These are phyloP conservation scores for Phlyctochytrium planicorne DNA, from an alignment of 192 early-diverging fungal species.

Conservation along the genomic window DNA sequence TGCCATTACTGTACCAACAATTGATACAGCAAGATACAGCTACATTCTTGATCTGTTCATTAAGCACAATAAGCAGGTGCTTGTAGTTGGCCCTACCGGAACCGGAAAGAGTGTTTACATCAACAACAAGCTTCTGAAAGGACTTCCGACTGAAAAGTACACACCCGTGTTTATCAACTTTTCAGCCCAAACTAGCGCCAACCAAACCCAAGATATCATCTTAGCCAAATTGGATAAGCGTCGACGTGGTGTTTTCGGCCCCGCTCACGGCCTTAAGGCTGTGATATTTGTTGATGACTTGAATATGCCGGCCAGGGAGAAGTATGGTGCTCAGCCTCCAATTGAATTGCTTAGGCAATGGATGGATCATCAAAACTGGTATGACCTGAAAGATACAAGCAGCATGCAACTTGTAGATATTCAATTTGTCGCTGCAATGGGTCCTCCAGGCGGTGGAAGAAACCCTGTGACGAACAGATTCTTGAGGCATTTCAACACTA, in stretches of 20 bases:
- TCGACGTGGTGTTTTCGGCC: constrained; percentile 55
- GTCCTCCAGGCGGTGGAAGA: constrained; percentile 58
- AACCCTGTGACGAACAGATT: constrained; percentile 57
- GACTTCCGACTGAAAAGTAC: constrained; percentile 48
- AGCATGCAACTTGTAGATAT: constrained; percentile 59
- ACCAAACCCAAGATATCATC: constrained; percentile 62
- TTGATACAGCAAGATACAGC: constrained; percentile 55
- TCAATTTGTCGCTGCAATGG: constrained; percentile 60
- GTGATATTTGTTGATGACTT: constrained; percentile 66
- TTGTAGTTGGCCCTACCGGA: constrained; percentile 59
- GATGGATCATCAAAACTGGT: constrained; percentile 55
- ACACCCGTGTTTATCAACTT: constrained; percentile 65
- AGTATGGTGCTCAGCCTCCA: constrained; percentile 62
- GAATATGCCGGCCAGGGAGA: constrained; percentile 63
- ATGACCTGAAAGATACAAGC: constrained; percentile 59
- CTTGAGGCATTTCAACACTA: constrained; percentile 56
- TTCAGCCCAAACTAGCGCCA: constrained; percentile 61
- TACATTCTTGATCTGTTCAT: constrained; percentile 53
- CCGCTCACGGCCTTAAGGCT: constrained; percentile 47
- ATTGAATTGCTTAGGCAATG: constrained; percentile 61
- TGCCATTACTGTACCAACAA: constrained; percentile 58
- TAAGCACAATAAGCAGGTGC: constrained; percentile 51
- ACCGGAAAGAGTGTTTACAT: constrained; percentile 61
- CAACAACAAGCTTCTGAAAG: constrained; percentile 58
- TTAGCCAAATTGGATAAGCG: constrained; percentile 57